phyloP scores from a whole-genome alignment of 2,329 filamentous ascomycete species.

The Tolypocladium ovalisporum region DNA sequence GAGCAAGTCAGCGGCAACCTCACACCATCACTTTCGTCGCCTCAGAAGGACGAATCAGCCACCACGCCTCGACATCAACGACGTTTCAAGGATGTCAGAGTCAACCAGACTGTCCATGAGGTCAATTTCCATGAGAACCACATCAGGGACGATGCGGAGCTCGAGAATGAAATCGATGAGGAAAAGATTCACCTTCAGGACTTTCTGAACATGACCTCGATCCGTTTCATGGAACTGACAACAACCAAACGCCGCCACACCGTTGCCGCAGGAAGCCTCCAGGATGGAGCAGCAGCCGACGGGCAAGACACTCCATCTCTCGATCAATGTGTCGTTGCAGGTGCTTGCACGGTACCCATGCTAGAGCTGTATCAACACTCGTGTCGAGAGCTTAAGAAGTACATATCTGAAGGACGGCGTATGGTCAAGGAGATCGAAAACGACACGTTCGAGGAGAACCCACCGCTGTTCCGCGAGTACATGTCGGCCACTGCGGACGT shows the following conservation, averaged over 20 bases:
- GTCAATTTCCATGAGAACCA: constrained; percentile 32
- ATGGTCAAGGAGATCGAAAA: constrained; percentile 86
- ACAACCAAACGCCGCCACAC: constrained; percentile 90
- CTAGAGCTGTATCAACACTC: constrained; percentile 92
- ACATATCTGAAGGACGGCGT: constrained; percentile 84
- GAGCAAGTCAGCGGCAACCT: constrained; percentile 30
- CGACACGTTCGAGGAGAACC: constrained; percentile 83
- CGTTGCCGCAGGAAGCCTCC: constrained; percentile 44
- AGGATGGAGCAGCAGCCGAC: constrained; percentile 27
- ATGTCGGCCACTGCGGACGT: constrained; percentile 74
- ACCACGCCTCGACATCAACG: constrained; percentile 46
- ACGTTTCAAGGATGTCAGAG: constrained; percentile 42
- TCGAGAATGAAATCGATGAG: constrained; percentile 38
- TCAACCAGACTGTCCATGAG: constrained; percentile 33
- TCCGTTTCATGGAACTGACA: constrained; percentile 97
- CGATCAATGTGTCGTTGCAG: constrained; percentile 75
- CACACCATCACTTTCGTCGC: constrained; percentile 33
- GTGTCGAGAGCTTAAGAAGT: constrained; percentile 90
- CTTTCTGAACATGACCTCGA: constrained; percentile 89
- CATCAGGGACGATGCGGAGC: constrained; percentile 28
- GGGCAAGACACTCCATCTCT: constrained; percentile 46
- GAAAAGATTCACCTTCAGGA: constrained; percentile 73
- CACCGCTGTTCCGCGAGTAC: constrained; percentile 85
- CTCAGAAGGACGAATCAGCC: constrained; percentile 28
- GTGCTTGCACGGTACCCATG: constrained; percentile 84